These are phyloP conservation scores for Fusarium sp. DNA, from an alignment of 2,329 filamentous ascomycete genomes.

Conservation along the genomic window DNA sequence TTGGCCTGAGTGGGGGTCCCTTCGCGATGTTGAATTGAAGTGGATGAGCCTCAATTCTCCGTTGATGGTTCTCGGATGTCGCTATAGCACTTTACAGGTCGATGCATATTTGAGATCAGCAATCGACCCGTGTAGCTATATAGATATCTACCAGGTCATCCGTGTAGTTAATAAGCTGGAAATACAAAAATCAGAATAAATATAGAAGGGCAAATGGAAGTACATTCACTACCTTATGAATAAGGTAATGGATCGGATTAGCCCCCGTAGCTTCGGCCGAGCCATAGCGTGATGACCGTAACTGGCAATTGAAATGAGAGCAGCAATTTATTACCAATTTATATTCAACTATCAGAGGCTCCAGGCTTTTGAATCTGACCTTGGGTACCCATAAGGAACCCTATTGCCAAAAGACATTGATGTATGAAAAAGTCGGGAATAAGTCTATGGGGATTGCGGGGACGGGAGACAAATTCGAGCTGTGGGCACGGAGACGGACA, in stretches of 20 bases:
- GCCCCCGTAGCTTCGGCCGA: not conserved
- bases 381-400: not conserved
- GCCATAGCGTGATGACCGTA: not conserved
- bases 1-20: not conserved
- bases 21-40: not conserved
- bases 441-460: not conserved
- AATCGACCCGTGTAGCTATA: not conserved
- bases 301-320: not conserved
- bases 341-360: not conserved
- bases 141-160: too few relatives aligned
- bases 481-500: conserved; percentile 1
- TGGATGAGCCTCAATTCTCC: not conserved
- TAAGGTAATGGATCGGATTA: not conserved
- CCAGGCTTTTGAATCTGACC: not conserved
- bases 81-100: not conserved
- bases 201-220: not conserved
- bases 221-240: not conserved
- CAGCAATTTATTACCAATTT: not conserved
- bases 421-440: not conserved
- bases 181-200: not conserved
- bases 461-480: not conserved
- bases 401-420: not conserved
- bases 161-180: not conserved
- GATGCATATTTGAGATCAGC: not conserved
- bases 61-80: not conserved